Percentiles rank a stretch among this genome's conserved stretches.
Evolutionary conservation across 2,329 filamentous ascomycete genomes (phyloP).

Genomic region (Penicillium polonicum): DNA sequence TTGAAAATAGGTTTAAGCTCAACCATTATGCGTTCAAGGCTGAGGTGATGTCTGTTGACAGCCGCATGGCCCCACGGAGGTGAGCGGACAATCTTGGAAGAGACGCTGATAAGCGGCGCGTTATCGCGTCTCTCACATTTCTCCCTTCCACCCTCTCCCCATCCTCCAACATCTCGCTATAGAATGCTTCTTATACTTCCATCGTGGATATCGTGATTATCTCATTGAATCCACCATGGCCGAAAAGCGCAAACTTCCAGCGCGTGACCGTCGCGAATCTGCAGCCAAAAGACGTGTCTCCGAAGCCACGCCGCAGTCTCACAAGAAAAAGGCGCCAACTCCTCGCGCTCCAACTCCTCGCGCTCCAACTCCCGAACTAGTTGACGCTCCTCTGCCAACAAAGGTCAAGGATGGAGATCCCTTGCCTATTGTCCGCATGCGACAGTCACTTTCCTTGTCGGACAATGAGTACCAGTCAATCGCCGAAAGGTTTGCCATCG

Average conservation of each 20-base stretch:
- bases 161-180: neutral
- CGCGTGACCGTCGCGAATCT: constrained; percentile 46
- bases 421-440: constrained; percentile 53
- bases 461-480: constrained; percentile 59
- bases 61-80: neutral
- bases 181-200: neutral
- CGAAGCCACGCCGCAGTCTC: constrained; percentile 37
- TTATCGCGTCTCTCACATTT: constrained; percentile 24
- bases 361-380: constrained; percentile 29
- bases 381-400: constrained; percentile 49
- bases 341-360: constrained; percentile 30
- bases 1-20: constrained; percentile 48
- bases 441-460: constrained; percentile 51
- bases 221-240: constrained; percentile 31
- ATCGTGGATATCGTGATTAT: neutral
- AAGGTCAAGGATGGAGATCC: constrained; percentile 54
- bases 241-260: constrained; percentile 45
- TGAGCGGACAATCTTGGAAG: constrained; percentile 8
- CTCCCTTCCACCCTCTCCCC: constrained; percentile 20
- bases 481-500: constrained; percentile 51
- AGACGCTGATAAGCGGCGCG: constrained; percentile 13
- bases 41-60: neutral
- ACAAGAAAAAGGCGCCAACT: constrained; percentile 39
- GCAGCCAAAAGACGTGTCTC: constrained; percentile 45
- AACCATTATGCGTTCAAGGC: constrained; percentile 27